Conservation (phyloP, 2,329 filamentous ascomycete genomes). For the Epichloe scottii region DNA sequence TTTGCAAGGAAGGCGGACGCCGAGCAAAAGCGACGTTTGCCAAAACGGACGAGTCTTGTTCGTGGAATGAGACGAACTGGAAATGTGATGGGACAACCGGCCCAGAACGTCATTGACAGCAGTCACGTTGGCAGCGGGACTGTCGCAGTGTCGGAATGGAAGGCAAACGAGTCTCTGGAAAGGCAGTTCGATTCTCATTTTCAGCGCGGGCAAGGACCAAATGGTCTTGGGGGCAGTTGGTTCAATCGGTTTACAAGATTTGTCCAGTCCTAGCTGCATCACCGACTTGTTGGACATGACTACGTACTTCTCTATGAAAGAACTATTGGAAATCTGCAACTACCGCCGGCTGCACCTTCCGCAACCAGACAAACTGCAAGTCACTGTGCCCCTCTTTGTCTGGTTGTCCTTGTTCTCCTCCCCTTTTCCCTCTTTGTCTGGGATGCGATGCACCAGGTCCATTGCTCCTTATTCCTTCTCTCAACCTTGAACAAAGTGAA, state of each 20-base stretch:
- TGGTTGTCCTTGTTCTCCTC: no score
- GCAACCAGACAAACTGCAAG: neutral
- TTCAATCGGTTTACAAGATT: neutral
- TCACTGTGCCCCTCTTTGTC: no score
- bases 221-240: neutral
- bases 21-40: neutral
- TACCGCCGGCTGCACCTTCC: neutral
- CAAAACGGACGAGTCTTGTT: neutral
- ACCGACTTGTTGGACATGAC: neutral
- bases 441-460: no score
- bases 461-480: no score
- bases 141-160: neutral
- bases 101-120: neutral
- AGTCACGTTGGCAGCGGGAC: neutral
- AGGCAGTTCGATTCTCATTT: neutral
- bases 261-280: no score
- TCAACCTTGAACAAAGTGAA: no score
- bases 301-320: no score
- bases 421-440: no score
- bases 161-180: neutral
- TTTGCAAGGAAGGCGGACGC: neutral
- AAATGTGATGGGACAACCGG: neutral
- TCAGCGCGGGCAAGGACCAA: neutral
- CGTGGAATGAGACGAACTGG: neutral
- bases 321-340: neutral